Evolutionary conservation across 192 early-diverging fungal species (phyloP), one percentile per base, ranked within the genome.

Genomic region (Podila horticola): DNA sequence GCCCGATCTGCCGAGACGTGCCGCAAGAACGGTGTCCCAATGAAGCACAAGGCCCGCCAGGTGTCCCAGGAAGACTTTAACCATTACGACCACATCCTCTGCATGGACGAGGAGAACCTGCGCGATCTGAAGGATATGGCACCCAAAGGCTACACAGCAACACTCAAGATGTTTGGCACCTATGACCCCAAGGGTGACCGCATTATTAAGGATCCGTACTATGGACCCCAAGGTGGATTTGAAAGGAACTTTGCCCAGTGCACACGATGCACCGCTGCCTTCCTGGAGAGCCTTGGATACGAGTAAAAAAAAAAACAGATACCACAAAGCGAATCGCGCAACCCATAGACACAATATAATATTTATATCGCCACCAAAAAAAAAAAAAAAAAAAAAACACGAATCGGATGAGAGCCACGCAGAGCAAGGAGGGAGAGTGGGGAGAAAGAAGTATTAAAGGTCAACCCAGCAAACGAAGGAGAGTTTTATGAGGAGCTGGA

Each of bases 91-190:
- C 93, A 93, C 65, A 91, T 99, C 60, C 87, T 99, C 26, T 96
- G 94, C 82, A 97, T 97, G 96, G 97, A 99, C 71, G 85, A 91
- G 31, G 86, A 88, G 61, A 97, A 97, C 81, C 74, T 96, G 34
- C 48, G 69, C 5, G 88, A 95, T 72, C 66, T 94, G 49, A 75
- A 87, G 72, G 71, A 74, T 2, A 77, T 82, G 64, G 71, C 75
- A 20, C 79, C 84, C 4, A 74, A 74, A 50, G 72, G 61, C 5
- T 66, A 82, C 48, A 82, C 64, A 41, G 67, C 84, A 19, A 81
- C 66, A 83, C 85, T 96, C 2, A 83, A 86, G 50, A 77, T 96
- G 66, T 94, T 96, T 92, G 95, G 95, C 19, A 86, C 90, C 13
- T 95, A 88, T 72, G 95, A 96, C 79, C 88, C 91, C 4, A 71